phyloP scores from a whole-genome alignment of 2,329 filamentous ascomycete genomes.

The Clonostachys byssicola region DNA sequence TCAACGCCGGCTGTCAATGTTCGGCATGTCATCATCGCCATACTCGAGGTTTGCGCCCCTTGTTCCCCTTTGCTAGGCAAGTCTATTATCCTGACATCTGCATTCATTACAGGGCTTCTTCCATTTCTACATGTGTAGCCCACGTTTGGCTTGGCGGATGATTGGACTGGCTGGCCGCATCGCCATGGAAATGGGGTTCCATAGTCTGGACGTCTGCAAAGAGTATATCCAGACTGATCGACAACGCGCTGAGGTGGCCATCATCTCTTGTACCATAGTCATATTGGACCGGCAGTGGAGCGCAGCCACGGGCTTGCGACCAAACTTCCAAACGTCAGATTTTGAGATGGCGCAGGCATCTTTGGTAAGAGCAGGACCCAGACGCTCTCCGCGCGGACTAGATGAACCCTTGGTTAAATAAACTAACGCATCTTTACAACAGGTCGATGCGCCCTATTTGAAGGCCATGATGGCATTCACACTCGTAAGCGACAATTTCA shows the following conservation, averaged over 20 bases:
- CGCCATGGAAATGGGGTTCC: conserved; percentile 17
- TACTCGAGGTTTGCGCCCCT: neutral
- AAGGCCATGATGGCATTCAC: conserved; percentile 10
- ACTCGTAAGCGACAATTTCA: conserved; percentile 12
- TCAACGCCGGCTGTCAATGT: conserved; percentile 2
- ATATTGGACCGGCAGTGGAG: conserved; percentile 10
- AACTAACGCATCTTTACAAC: neutral
- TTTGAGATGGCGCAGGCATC: conserved; percentile 1
- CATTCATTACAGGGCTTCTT: conserved; percentile 7
- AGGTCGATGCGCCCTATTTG: conserved; percentile 6
- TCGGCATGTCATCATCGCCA: conserved; percentile 1
- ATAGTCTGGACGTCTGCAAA: conserved; percentile 13
- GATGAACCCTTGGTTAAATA: too few species aligned
- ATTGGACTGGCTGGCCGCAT: conserved; percentile 15
- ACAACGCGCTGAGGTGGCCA: conserved; percentile 1
- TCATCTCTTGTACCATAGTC: conserved; percentile 5
- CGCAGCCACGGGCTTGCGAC: conserved; percentile 6
- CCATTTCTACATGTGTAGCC: conserved; percentile 14
- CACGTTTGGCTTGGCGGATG: conserved; percentile 17
- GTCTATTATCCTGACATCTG: neutral
- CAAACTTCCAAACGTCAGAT: conserved; percentile 6
- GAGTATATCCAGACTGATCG: conserved; percentile 5
- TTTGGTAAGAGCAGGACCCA: neutral
- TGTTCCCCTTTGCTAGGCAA: neutral
- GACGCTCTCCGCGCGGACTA: neutral